Evolutionary conservation across 2,329 filamentous ascomycete genomes (phyloP).

Genomic region (Chalaropsis thielavioides): DNA sequence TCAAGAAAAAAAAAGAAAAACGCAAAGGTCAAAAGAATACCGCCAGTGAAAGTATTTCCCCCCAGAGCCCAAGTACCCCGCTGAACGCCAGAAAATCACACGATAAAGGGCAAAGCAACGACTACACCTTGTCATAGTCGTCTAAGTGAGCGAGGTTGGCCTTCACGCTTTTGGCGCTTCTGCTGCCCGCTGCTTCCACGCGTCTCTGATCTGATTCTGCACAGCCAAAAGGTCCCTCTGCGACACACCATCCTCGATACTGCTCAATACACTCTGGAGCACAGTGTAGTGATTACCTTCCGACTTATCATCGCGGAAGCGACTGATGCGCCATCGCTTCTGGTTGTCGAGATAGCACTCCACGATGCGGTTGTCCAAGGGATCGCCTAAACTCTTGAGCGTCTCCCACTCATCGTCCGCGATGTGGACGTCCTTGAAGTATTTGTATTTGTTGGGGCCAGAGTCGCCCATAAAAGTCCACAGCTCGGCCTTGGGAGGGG

Average conservation of each 20-base stretch:
- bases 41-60: neutral
- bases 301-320: constrained; percentile 83
- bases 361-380: constrained; percentile 74
- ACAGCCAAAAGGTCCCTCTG: constrained; percentile 63
- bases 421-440: constrained; percentile 54
- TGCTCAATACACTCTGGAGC: constrained; percentile 74
- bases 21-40: neutral
- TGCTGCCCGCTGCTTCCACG: constrained; percentile 54
- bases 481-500: constrained; percentile 58
- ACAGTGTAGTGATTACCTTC: constrained; percentile 81
- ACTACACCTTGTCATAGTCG: constrained; percentile 12
- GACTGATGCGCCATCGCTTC: constrained; percentile 69
- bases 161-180: constrained; percentile 18
- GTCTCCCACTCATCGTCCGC: constrained; percentile 69
- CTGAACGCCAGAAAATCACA: constrained; percentile 1
- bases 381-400: constrained; percentile 57
- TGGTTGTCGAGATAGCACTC: constrained; percentile 73
- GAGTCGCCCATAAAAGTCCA: constrained; percentile 45
- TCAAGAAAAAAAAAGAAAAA: neutral
- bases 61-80: neutral
- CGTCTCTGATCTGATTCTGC: constrained; percentile 57
- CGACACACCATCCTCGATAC: constrained; percentile 72
- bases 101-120: neutral
- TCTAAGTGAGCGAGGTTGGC: neutral
- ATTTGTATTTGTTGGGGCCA: constrained; percentile 40